These are phyloP conservation scores for Perilla frutescens DNA, from an alignment of 257 asterid species.

Conservation along the genomic window DNA sequence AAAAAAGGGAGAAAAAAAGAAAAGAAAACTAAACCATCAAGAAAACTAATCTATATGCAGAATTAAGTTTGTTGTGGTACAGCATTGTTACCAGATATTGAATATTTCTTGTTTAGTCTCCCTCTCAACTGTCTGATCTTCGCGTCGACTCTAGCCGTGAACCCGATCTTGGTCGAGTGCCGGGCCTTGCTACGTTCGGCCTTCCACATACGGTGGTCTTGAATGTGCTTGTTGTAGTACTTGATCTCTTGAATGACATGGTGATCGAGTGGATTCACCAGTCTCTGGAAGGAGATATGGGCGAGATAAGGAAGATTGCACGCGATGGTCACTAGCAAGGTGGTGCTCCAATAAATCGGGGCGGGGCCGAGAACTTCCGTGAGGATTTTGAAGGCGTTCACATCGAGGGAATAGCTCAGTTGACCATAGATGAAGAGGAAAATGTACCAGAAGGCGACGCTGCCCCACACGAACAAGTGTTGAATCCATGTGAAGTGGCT, in stretches of 20 bases:
- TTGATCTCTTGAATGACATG: conserved; percentile 92
- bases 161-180: conserved; percentile 71
- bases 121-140: conserved; percentile 73
- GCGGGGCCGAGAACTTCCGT: conserved; percentile 78
- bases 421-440: conserved; percentile 73
- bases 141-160: conserved; percentile 88
- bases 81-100: conserved; percentile 40
- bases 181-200: conserved; percentile 71
- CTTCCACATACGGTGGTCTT: conserved; percentile 83
- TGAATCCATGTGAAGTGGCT: conserved; percentile 91
- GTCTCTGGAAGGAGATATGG: conserved; percentile 72
- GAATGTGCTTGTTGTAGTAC: conserved; percentile 65
- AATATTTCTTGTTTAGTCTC: conserved; percentile 65
- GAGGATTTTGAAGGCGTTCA: conserved; percentile 65
- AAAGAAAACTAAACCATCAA: conserved; percentile 33
- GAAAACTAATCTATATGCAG: conserved; percentile 23
- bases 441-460: conserved; percentile 71
- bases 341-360: conserved; percentile 81
- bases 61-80: conserved; percentile 38
- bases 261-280: conserved; percentile 84
- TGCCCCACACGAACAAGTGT: conserved; percentile 82
- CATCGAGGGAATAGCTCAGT: conserved; percentile 48
- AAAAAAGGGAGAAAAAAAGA: not conserved
- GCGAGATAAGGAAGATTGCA: conserved; percentile 84
- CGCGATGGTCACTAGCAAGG: conserved; percentile 65